Percentiles rank a stretch among this genome's conserved stretches.
phyloP scores from a whole-genome alignment of 257 asterid species.

The Gynochthodes officinalis region DNA sequence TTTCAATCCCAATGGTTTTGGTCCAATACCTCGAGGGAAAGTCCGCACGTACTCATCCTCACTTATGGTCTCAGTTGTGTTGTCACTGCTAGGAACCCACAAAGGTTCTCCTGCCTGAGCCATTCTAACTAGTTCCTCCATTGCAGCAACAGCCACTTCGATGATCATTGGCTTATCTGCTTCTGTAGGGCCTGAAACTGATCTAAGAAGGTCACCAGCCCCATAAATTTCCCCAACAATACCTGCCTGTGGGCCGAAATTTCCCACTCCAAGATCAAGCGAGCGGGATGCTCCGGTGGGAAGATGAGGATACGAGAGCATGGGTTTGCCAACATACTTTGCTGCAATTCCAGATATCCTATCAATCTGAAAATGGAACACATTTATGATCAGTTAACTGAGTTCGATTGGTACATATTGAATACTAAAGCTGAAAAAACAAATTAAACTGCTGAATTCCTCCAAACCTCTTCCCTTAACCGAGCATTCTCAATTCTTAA shows the following conservation, averaged over 20 bases:
- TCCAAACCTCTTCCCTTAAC: slow-evolving; percentile 63
- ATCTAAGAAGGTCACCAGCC: slow-evolving; percentile 54
- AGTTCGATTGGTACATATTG: too few species aligned
- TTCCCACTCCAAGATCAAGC: slow-evolving; percentile 53
- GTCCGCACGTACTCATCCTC: slow-evolving; percentile 72
- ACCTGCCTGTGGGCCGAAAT: slow-evolving; percentile 36
- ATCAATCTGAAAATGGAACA: slow-evolving; percentile 45
- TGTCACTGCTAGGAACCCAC: slow-evolving; percentile 44
- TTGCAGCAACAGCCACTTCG: slow-evolving; percentile 78
- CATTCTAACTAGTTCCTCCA: slow-evolving; percentile 69
- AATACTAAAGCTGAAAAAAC: not conserved
- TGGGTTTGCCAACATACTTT: slow-evolving; percentile 63
- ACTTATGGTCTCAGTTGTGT: slow-evolving; percentile 35
- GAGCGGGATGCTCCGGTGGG: slow-evolving; percentile 44
- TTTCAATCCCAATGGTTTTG: slow-evolving; percentile 68
- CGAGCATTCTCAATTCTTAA: slow-evolving; percentile 67
- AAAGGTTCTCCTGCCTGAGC: slow-evolving; percentile 76
- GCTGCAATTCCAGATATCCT: slow-evolving; percentile 74
- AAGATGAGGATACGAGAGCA: slow-evolving; percentile 47
- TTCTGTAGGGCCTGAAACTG: slow-evolving; percentile 58
- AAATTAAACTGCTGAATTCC: not conserved
- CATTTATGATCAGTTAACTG: too few species aligned
- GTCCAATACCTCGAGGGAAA: slow-evolving; percentile 94
- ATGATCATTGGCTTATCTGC: slow-evolving; percentile 66
- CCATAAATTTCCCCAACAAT: slow-evolving; percentile 45